phyloP scores from a whole-genome alignment of 1,139 yeast species.

The Suhomyces wounanorum region DNA sequence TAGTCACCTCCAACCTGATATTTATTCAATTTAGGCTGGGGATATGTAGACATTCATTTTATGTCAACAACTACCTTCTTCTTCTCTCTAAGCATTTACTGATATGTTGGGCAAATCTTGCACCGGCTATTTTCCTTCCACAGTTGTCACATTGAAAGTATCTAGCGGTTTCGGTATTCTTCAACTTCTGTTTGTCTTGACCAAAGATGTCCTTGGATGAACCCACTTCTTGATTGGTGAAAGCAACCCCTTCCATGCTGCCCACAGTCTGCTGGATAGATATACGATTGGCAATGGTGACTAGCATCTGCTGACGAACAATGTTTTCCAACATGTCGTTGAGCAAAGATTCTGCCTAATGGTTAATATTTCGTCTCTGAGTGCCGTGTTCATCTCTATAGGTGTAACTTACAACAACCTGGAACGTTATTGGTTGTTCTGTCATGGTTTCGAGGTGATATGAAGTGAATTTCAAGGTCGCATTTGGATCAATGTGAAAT shows the following conservation, averaged over 20 bases:
- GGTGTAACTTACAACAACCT: conserved; percentile 19
- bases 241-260: conserved; percentile 10
- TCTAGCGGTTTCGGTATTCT: conserved; percentile 39
- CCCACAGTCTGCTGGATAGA: conserved; percentile 26
- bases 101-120: conserved; percentile 88
- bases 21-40: too few species aligned
- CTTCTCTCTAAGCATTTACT: conserved; percentile 73
- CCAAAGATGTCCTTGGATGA: conserved; percentile 41
- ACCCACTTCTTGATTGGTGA: conserved; percentile 14
- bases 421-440: conserved; percentile 20
- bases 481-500: not conserved
- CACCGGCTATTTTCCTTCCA: conserved; percentile 83
- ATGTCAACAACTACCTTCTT: conserved; percentile 21
- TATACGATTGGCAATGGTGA: conserved; percentile 29
- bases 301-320: conserved; percentile 37
- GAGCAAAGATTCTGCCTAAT: conserved; percentile 26
- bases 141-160: conserved; percentile 84
- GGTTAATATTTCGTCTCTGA: conserved; percentile 4
- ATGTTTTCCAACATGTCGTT: conserved; percentile 40
- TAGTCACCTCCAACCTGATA: too few species aligned
- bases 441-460: conserved; percentile 13
- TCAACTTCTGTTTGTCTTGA: conserved; percentile 44
- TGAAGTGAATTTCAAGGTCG: not conserved
- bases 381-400: not conserved
- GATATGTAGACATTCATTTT: too few species aligned